phyloP scores from a whole-genome alignment of 176 grass and related monocot genomes.

The Bromus sterilis region DNA sequence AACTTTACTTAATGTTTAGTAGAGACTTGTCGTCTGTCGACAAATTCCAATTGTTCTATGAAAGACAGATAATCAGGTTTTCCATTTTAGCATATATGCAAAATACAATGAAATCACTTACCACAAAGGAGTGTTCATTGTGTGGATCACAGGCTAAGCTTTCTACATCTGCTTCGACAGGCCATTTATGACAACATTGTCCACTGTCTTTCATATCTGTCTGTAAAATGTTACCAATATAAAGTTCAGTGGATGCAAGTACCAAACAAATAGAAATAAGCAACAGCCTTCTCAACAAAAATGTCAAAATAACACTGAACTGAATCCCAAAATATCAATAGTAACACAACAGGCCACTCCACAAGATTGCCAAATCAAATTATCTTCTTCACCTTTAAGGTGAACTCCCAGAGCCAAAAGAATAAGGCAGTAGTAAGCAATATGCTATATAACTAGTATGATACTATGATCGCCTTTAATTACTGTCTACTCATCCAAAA shows the following conservation, averaged over 20 bases:
- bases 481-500: not conserved
- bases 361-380: not conserved
- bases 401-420: not conserved
- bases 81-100: not conserved
- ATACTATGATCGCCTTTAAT: not conserved
- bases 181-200: slow-evolving; percentile 63
- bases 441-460: not conserved
- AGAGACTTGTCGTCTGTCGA: not conserved
- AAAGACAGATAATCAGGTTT: not conserved
- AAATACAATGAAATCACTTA: slow-evolving; percentile 27
- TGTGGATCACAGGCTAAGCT: slow-evolving; percentile 90
- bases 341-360: not conserved
- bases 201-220: slow-evolving; percentile 73
- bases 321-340: not conserved
- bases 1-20: not conserved
- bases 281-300: not conserved
- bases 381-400: not conserved
- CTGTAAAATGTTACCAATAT: slow-evolving; percentile 45
- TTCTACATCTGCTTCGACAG: slow-evolving; percentile 74
- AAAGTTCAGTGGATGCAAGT: not conserved
- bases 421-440: not conserved
- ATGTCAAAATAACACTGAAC: not conserved
- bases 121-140: slow-evolving; percentile 70
- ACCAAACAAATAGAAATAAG: not conserved
- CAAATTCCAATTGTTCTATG: not conserved